Evolutionary conservation across 2,329 filamentous ascomycete species (phyloP).

Genomic region (Microthyrium microscopicum): DNA sequence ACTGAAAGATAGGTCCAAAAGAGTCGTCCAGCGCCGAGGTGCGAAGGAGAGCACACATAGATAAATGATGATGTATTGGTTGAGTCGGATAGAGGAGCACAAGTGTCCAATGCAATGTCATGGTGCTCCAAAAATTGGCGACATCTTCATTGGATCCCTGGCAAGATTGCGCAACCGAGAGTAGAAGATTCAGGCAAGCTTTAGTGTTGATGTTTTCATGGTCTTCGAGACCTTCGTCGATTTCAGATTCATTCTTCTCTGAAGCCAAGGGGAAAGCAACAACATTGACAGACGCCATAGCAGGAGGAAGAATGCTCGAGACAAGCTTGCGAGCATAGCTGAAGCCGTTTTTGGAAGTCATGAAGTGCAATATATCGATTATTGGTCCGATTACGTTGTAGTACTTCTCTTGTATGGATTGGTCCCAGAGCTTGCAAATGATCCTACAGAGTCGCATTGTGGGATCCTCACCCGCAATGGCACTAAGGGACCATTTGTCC

Average conservation of each 20-base stretch:
- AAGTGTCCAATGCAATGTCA: constrained; percentile 50
- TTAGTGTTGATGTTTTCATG: constrained; percentile 44
- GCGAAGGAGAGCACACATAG: constrained; percentile 48
- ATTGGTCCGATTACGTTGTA: constrained; percentile 49
- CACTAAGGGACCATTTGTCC: too few relatives aligned
- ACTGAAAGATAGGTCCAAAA: constrained; percentile 45
- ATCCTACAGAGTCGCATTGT: constrained; percentile 48
- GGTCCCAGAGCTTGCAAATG: constrained; percentile 50
- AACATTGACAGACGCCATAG: constrained; percentile 31
- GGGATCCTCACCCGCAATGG: too few relatives aligned
- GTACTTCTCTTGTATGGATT: constrained; percentile 46
- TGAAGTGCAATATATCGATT: constrained; percentile 45
- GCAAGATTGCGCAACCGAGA: constrained; percentile 46
- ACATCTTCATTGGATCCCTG: constrained; percentile 23
- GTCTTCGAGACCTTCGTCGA: too few relatives aligned
- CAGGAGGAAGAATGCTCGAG: constrained; percentile 33
- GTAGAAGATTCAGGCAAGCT: constrained; percentile 48
- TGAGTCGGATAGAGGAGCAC: constrained; percentile 53
- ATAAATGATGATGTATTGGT: constrained; percentile 42
- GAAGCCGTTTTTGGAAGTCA: constrained; percentile 44
- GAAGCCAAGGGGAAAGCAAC: constrained; percentile 32
- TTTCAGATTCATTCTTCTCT: constrained; percentile 8
- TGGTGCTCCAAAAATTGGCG: constrained; percentile 46
- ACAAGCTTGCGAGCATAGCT: constrained; percentile 43
- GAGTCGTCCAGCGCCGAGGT: constrained; percentile 47